A percentile compares a stretch with the other conserved stretches of the same genome.
Conservation (phyloP, 2,329 filamentous ascomycete genomes). For the Scortechinia acanthostroma region DNA sequence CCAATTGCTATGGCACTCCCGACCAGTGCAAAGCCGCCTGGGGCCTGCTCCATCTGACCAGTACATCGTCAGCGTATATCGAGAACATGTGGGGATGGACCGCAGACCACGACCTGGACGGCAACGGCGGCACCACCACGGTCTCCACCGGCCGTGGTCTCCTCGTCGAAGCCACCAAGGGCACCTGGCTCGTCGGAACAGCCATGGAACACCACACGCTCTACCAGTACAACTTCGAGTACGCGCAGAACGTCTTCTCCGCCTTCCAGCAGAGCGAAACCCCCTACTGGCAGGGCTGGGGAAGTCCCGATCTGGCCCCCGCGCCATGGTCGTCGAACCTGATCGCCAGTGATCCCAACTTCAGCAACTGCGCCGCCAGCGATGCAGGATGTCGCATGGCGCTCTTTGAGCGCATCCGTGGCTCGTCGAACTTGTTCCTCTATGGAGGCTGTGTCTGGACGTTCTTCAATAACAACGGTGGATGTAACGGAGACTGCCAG, state of each 20-base stretch:
- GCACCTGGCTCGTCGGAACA: slow-evolving; percentile 44
- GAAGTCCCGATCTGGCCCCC: slow-evolving; percentile 22
- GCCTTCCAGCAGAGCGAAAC: slow-evolving; percentile 36
- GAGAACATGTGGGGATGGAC: slow-evolving; percentile 43
- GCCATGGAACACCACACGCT: slow-evolving; percentile 40
- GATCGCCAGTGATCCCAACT: not conserved
- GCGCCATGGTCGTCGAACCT: slow-evolving; percentile 23
- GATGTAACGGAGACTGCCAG: slow-evolving; percentile 23
- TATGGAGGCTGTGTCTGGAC: slow-evolving; percentile 26
- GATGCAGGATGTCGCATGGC: slow-evolving; percentile 20
- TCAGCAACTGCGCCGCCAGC: not conserved
- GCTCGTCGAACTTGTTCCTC: slow-evolving; percentile 19
- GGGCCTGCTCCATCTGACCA: slow-evolving; percentile 37
- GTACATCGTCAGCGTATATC: slow-evolving; percentile 36
- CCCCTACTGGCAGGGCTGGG: slow-evolving; percentile 27
- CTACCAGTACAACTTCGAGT: slow-evolving; percentile 42
- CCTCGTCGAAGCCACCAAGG: slow-evolving; percentile 33
- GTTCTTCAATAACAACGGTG: slow-evolving; percentile 23
- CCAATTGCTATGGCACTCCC: slow-evolving; percentile 22
- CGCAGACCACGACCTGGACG: slow-evolving; percentile 42
- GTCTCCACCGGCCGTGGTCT: slow-evolving; percentile 37
- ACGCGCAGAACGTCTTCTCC: slow-evolving; percentile 31
- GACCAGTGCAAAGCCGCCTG: slow-evolving; percentile 35
- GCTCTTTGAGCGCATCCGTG: slow-evolving; percentile 14
- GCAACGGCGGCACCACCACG: slow-evolving; percentile 19